Percentiles rank a stretch among this genome's conserved stretches.
Conservation (phyloP, 768 basidiomycete species). For the Rickenella mellea region DNA sequence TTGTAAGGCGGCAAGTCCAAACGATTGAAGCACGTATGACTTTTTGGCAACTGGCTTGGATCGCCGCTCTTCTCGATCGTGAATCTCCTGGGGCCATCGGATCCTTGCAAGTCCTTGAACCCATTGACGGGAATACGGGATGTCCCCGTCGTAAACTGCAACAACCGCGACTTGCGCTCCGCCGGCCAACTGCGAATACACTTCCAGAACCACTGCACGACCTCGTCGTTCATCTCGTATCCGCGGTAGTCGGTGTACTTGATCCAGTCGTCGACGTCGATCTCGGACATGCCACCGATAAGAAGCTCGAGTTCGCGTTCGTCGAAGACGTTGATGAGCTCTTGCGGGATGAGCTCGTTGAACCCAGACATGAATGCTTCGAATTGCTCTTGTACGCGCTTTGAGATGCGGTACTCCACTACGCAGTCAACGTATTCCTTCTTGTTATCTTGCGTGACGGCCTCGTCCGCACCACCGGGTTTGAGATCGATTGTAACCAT, state of each 20-base stretch:
- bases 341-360: constrained; percentile 73
- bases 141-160: constrained; percentile 85
- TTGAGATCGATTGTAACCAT: constrained; percentile 57
- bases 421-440: constrained; percentile 69
- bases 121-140: constrained; percentile 87
- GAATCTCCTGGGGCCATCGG: constrained; percentile 85
- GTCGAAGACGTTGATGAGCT: constrained; percentile 83
- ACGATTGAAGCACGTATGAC: constrained; percentile 91
- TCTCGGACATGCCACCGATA: constrained; percentile 90
- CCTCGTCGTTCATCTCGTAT: constrained; percentile 77
- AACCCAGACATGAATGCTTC: constrained; percentile 81
- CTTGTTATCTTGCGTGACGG: constrained; percentile 70
- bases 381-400: constrained; percentile 76
- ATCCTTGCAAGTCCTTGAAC: constrained; percentile 91
- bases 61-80: constrained; percentile 95
- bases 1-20: constrained; percentile 85
- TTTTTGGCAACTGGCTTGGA: constrained; percentile 76
- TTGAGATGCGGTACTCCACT: constrained; percentile 76
- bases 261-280: constrained; percentile 91
- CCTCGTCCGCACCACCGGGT: constrained; percentile 46
- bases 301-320: constrained; percentile 83
- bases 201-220: constrained; percentile 96
- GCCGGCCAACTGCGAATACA: constrained; percentile 84
- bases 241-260: constrained; percentile 91
- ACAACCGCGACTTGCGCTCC: constrained; percentile 75